Evolutionary conservation across 345 rosid genomes (phyloP), one percentile per base, ranked within the genome.

Genomic region (Chamaenerion angustifolium): DNA sequence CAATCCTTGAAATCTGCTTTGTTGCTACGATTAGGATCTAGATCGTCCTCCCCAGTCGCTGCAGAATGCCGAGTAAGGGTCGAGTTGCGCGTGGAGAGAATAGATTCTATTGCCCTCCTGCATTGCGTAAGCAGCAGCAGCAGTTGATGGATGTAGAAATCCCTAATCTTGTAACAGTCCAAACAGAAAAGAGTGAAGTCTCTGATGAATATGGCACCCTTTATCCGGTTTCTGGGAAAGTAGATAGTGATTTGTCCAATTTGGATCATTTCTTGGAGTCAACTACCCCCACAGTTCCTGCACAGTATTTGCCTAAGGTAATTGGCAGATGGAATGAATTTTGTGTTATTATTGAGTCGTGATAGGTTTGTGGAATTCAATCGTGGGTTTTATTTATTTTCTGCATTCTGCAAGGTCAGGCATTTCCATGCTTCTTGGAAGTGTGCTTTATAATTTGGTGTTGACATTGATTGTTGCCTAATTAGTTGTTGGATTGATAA

Each of bases 211-310:
- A 69, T 5, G 11, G 61, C 10, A 66, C 73, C 25, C 67, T 50
- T 54, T 70, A 76, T 31, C 70, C 77, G 12, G 62, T 58, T 65
- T 10, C 74, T 71, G 14, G 65, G 75, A 48, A 12, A 6, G 16
- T 69, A n/a, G n/a, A n/a, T n/a, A n/a, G n/a, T 7, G 58, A 17
- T 37, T 63, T 55, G 42, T 70, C 95, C 35, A 89, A 86, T 73
- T 85, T 85, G 77, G 94, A 85, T 83, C 79, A 86, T 59, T 89
- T 89, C 82, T 74, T 89, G 82, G 84, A 79, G 68, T 57, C 55
- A 46, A 83, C 97, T 8, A 77, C 94, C 54, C 97, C 95, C 4
- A 42, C 67, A 23, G 95, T 89, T 19, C 62, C 80, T 31, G 72
- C 74, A 18, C 88, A 77, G 52, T 51, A 58, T 49, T 58, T 77